Evolutionary conservation across 768 basidiomycete genomes (phyloP).

Genomic region (Leccinum subgranulosum): DNA sequence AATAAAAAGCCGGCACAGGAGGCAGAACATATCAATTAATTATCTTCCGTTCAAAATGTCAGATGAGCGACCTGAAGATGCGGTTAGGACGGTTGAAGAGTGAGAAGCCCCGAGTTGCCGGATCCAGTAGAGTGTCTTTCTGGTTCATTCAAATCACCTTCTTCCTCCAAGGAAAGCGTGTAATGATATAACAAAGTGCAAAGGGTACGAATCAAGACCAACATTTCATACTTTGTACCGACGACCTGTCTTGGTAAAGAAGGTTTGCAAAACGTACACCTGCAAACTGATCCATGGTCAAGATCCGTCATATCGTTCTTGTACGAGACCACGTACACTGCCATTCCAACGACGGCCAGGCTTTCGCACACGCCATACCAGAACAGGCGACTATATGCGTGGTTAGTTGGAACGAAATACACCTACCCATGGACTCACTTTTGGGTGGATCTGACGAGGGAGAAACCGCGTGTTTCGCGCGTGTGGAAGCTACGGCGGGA

Average conservation of each 20-base stretch:
- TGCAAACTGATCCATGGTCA: constrained; percentile 55
- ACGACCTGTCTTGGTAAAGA: constrained; percentile 93
- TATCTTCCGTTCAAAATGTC: too few relatives aligned
- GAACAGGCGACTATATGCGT: constrained; percentile 69
- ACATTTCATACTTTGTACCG: constrained; percentile 74
- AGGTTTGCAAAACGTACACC: constrained; percentile 90
- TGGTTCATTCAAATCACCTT: background rate
- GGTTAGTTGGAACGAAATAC: background rate
- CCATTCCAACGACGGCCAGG: constrained; percentile 77
- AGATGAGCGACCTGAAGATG: too few relatives aligned
- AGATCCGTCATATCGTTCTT: constrained; percentile 4
- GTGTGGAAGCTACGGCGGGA: constrained; percentile 76
- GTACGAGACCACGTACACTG: constrained; percentile 56
- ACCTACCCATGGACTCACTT: constrained; percentile 43
- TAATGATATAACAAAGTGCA: constrained; percentile 1
- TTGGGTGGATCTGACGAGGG: constrained; percentile 86
- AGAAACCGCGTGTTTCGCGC: constrained; percentile 90
- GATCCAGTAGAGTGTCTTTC: background rate
- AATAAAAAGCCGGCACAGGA: too few relatives aligned
- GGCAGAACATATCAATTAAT: too few relatives aligned
- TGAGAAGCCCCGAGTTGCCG: background rate
- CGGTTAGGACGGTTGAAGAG: too few relatives aligned
- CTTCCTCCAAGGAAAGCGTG: background rate
- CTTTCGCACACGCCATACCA: constrained; percentile 91
- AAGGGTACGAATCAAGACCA: constrained; percentile 9